Evolutionary conservation across 768 basidiomycete species (phyloP).

Genomic region (Pisolithus sp.): DNA sequence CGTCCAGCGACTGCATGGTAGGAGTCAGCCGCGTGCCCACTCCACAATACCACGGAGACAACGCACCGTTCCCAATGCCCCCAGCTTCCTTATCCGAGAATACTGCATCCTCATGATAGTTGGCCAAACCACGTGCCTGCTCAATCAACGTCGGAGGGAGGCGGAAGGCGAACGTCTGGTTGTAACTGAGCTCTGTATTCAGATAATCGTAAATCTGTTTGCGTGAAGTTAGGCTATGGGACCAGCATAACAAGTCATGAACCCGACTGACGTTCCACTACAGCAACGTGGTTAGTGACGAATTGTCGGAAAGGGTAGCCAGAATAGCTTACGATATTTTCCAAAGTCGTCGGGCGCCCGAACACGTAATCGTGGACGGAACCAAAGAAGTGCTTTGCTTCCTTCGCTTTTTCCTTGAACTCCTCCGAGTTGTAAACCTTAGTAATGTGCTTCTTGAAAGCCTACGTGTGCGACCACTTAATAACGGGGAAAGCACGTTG

Average conservation of each 20-base stretch:
- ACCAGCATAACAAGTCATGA: not conserved
- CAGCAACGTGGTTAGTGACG: constrained; percentile 10
- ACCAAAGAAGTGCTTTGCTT: constrained; percentile 58
- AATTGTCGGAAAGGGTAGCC: constrained; percentile 5
- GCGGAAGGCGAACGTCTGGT: constrained; percentile 72
- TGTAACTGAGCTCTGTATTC: constrained; percentile 71
- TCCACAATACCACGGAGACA: constrained; percentile 7
- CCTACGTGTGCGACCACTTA: constrained; percentile 27
- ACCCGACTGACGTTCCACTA: constrained; percentile 68
- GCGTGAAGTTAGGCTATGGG: constrained; percentile 8
- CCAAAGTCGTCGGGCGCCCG: constrained; percentile 54
- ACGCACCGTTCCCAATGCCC: constrained; percentile 73
- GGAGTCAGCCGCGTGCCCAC: not conserved
- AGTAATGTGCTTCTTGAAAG: constrained; percentile 61
- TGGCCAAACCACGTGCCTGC: constrained; percentile 63
- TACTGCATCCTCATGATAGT: constrained; percentile 73
- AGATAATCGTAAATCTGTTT: constrained; percentile 72
- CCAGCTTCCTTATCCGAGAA: constrained; percentile 58
- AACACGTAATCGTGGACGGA: constrained; percentile 63
- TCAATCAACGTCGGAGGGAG: constrained; percentile 68
- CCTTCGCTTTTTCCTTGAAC: constrained; percentile 53
- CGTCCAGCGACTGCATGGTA: constrained; percentile 64
- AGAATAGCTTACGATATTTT: constrained; percentile 48
- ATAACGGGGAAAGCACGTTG: constrained; percentile 29
- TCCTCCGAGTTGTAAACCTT: constrained; percentile 55